Conservation (phyloP, 192 early-diverging fungal species). For the Coemansia sp. region DNA sequence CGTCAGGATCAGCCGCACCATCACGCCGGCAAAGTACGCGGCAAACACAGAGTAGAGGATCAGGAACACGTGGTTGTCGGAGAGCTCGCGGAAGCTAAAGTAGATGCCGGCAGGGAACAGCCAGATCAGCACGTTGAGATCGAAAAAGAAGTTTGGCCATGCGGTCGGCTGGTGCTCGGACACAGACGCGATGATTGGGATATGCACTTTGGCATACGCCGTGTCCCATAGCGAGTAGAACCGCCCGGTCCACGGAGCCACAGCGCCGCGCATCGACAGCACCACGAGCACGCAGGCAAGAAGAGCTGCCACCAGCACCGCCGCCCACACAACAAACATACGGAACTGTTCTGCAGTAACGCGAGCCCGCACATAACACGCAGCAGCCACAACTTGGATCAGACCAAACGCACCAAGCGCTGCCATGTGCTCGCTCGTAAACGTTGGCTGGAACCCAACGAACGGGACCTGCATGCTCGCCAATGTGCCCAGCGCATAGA, state of each 20-base stretch:
- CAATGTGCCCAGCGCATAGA: slow-evolving; percentile 93
- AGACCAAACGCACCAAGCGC: slow-evolving; percentile 96
- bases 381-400: slow-evolving; percentile 92
- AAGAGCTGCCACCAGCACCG: slow-evolving; percentile 53
- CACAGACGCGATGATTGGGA: slow-evolving; percentile 99
- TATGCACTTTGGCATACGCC: slow-evolving; percentile 98
- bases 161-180: slow-evolving; percentile 99
- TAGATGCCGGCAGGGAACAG: slow-evolving; percentile 97
- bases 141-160: slow-evolving; percentile 99
- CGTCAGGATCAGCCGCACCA: slow-evolving; percentile 99
- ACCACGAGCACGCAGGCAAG: slow-evolving; percentile 64
- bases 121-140: slow-evolving; percentile 94
- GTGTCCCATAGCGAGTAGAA: slow-evolving; percentile 99
- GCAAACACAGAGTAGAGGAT: slow-evolving; percentile 97
- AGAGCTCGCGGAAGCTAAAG: slow-evolving; percentile 92
- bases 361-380: slow-evolving; percentile 75
- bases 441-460: slow-evolving; percentile 97
- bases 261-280: slow-evolving; percentile 77
- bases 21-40: slow-evolving; percentile 99
- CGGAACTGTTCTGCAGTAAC: slow-evolving; percentile 86
- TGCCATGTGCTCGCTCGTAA: slow-evolving; percentile 99
- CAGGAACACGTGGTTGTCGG: slow-evolving; percentile 97
- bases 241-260: slow-evolving; percentile 98
- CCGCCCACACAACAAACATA: slow-evolving; percentile 67
- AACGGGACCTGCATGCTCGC: slow-evolving; percentile 99